Percentiles rank a stretch among this genome's conserved stretches.
phyloP scores from a whole-genome alignment of 2,329 filamentous ascomycete genomes.

The Penicillium sumatraense region DNA sequence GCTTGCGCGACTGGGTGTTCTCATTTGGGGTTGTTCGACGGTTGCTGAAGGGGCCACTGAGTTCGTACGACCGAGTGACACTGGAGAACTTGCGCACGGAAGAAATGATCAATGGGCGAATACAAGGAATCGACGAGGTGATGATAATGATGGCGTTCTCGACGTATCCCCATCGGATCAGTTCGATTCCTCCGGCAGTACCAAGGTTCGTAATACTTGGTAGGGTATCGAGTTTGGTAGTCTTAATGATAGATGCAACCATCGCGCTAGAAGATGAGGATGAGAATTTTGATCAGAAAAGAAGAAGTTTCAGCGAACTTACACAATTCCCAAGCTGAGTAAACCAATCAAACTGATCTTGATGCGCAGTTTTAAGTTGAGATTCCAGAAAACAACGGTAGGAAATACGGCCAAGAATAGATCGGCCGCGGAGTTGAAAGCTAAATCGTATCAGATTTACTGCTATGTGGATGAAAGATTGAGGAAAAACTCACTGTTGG shows the following conservation, averaged over 20 bases:
- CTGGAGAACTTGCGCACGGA: conserved; percentile 37
- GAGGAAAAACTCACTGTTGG: conserved; percentile 25
- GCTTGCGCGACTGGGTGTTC: conserved; percentile 16
- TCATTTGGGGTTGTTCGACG: conserved; percentile 21
- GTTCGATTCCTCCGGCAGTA: conserved; percentile 26
- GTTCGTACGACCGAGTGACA: conserved; percentile 33
- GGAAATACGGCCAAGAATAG: conserved; percentile 36
- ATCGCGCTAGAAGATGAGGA: conserved; percentile 27
- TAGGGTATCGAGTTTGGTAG: conserved; percentile 30
- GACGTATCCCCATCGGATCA: conserved; percentile 36
- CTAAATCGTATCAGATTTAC: conserved; percentile 10
- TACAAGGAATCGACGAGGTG: conserved; percentile 36
- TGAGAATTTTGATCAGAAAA: background rate
- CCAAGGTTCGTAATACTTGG: conserved; percentile 35
- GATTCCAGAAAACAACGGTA: conserved; percentile 34
- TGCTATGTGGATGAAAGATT: background rate
- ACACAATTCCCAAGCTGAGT: conserved; percentile 35
- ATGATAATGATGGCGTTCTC: conserved; percentile 37
- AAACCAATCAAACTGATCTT: conserved; percentile 34
- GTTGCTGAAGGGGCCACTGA: conserved; percentile 28
- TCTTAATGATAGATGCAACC: conserved; percentile 38
- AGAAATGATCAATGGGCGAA: conserved; percentile 35
- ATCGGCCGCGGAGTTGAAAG: conserved; percentile 34
- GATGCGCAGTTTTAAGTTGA: conserved; percentile 34
- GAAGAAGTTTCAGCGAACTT: conserved; percentile 4